These are phyloP conservation scores for Fimicolochytrium jonesii DNA, from an alignment of 192 early-diverging fungal genomes.

Conservation along the genomic window DNA sequence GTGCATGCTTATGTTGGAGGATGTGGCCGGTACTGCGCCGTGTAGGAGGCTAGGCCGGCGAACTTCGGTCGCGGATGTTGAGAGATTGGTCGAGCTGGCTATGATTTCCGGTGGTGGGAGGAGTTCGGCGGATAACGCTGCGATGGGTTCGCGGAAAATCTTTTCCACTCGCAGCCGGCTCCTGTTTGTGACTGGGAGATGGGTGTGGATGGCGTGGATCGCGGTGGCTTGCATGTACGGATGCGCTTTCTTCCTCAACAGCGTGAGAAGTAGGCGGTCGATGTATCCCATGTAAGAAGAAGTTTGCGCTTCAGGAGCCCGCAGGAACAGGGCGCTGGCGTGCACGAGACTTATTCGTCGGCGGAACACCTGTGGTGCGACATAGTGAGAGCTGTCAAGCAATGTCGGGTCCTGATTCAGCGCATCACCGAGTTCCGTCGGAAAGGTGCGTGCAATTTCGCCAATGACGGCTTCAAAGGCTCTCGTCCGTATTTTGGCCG, in stretches of 20 bases:
- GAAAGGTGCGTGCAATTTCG: constrained; percentile 33
- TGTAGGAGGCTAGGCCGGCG: no score
- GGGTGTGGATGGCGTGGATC: constrained; percentile 27
- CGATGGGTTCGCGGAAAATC: constrained; percentile 24
- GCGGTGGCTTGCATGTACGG: constrained; percentile 32
- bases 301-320: constrained; percentile 18
- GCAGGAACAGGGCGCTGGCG: constrained; percentile 27
- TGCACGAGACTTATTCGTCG: constrained; percentile 31
- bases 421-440: constrained; percentile 10
- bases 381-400: constrained; percentile 30
- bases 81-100: neutral
- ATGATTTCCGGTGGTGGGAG: neutral
- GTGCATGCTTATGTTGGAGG: neutral
- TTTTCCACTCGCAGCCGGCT: constrained; percentile 41
- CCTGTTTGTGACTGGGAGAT: constrained; percentile 44
- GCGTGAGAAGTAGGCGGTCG: constrained; percentile 28
- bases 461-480: constrained; percentile 30
- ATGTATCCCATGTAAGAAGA: constrained; percentile 35
- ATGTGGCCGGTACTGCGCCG: neutral
- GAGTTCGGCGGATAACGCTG: constrained; percentile 10
- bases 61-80: neutral
- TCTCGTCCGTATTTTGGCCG: constrained; percentile 10
- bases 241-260: constrained; percentile 23
- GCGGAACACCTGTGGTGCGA: constrained; percentile 20
- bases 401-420: constrained; percentile 7